Evolutionary conservation across 345 rosid species (phyloP), one percentile per base, ranked within the genome.

Genomic region (Salix udensis): DNA sequence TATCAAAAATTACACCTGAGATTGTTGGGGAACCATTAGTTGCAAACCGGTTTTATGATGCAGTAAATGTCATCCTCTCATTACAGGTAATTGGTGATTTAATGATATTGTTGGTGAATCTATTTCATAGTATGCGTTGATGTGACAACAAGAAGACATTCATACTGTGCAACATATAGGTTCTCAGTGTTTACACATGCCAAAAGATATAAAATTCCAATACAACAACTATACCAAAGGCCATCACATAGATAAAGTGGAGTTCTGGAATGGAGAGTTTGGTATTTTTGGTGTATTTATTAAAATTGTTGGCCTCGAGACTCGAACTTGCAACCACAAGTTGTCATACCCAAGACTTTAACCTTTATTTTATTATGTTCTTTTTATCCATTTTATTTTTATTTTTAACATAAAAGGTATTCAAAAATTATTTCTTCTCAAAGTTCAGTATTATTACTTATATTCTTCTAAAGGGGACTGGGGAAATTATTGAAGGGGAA

Each of bases 31-130:
- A 92, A 82, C 83, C 96, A 61, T 11, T 93, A 75, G 91, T 85
- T 31, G 85, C 88, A 71, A 86, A 85, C 68, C 83, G 78, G 53
- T 76, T 91, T 50, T 92, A 86, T 85, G 96, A 93, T 85, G 92
- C 96, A 66, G 97, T 92, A 65, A 93, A 96, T 88, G 91, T 93
- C 46, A 82, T 93, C 76, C 91, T 96, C 72, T 96, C 98, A 11
- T 80, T 92, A 40, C 99, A 93, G 98, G 98, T 96, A 83, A 78
- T 67, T 65, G 24, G 2, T 52, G 39, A 53, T 10, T 53, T 6
- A 2, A 53, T 53, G 12, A 53, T 53, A 21, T 7, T 53, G 61
- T 6, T 1, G 2, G 61, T 53, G 61, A 8, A 53, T 53, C 1
- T 5, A 53, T 53, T 9, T 53, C 4, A 2, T 2, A 53, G 61